phyloP scores from a whole-genome alignment of 1,139 yeast genomes.

The Zygoascus hellenicus region DNA sequence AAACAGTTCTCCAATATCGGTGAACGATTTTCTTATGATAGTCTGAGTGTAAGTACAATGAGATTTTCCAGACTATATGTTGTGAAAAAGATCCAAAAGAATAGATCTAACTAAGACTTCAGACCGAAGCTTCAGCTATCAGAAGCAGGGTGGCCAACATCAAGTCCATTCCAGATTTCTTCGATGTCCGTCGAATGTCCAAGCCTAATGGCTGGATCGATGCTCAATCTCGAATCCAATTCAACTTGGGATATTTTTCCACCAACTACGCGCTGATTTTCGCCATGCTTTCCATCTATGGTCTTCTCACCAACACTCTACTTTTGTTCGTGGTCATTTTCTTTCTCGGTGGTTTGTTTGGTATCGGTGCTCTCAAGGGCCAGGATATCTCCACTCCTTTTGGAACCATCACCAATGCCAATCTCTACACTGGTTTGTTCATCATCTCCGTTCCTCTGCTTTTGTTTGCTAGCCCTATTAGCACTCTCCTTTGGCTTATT shows the following conservation, averaged over 20 bases:
- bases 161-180: slow-evolving; percentile 88
- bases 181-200: slow-evolving; percentile 81
- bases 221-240: slow-evolving; percentile 78
- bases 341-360: slow-evolving; percentile 60
- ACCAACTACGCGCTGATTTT: slow-evolving; percentile 80
- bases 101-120: slow-evolving; percentile 9
- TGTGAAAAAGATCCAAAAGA: not conserved
- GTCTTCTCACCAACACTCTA: slow-evolving; percentile 75
- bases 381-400: slow-evolving; percentile 61
- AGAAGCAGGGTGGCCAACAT: slow-evolving; percentile 66
- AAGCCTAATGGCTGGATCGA: slow-evolving; percentile 90
- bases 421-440: slow-evolving; percentile 81
- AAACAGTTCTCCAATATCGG: slow-evolving; percentile 39
- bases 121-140: slow-evolving; percentile 41
- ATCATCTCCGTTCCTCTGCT: slow-evolving; percentile 73
- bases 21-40: slow-evolving; percentile 49
- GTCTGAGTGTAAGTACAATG: slow-evolving; percentile 38
- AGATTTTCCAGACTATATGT: not conserved
- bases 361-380: slow-evolving; percentile 74
- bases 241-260: slow-evolving; percentile 80
- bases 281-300: slow-evolving; percentile 60
- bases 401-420: slow-evolving; percentile 55
- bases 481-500: slow-evolving; percentile 92
- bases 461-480: slow-evolving; percentile 85
- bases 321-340: slow-evolving; percentile 68